Conservation (phyloP, 2,329 filamentous ascomycete species). For the Huntiella savannae region DNA sequence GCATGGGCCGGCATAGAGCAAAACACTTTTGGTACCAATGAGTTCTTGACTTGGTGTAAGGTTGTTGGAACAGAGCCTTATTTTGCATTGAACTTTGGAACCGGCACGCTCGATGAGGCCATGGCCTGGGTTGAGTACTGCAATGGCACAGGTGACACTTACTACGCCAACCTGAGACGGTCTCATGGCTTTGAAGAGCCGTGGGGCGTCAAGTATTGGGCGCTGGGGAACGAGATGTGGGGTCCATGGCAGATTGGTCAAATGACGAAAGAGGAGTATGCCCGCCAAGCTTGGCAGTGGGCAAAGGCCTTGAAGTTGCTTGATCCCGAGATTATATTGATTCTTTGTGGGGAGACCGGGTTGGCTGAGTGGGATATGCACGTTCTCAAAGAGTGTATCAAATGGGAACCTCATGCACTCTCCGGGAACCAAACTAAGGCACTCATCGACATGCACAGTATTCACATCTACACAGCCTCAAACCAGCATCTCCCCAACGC, state of each 20-base stretch:
- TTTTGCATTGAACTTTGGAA: constrained; percentile 64
- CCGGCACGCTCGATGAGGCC: constrained; percentile 35
- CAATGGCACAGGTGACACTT: constrained; percentile 56
- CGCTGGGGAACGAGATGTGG: constrained; percentile 58
- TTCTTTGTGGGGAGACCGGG: constrained; percentile 57
- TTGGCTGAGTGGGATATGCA: constrained; percentile 53
- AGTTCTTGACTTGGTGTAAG: constrained; percentile 69
- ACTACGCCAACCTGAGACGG: constrained; percentile 65
- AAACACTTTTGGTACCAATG: constrained; percentile 69
- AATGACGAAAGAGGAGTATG: constrained; percentile 51
- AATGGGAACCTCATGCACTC: constrained; percentile 19
- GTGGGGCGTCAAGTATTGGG: constrained; percentile 73
- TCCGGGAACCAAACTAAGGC: constrained; percentile 18
- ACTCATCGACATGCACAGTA: constrained; percentile 63
- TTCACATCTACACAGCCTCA: constrained; percentile 57
- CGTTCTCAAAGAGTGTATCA: constrained; percentile 49
- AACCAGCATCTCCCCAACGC: constrained; percentile 26
- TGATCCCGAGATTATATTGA: constrained; percentile 48
- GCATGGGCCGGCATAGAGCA: constrained; percentile 62
- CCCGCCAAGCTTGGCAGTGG: constrained; percentile 50
- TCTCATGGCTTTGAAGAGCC: constrained; percentile 58
- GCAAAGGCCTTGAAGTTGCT: constrained; percentile 53
- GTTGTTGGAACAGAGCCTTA: constrained; percentile 59
- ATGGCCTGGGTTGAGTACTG: constrained; percentile 76
- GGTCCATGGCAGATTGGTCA: constrained; percentile 49